Percentiles rank a stretch among this genome's conserved stretches.
Conservation (phyloP, 768 basidiomycete genomes). For the Peribolospora kevripleyi region DNA sequence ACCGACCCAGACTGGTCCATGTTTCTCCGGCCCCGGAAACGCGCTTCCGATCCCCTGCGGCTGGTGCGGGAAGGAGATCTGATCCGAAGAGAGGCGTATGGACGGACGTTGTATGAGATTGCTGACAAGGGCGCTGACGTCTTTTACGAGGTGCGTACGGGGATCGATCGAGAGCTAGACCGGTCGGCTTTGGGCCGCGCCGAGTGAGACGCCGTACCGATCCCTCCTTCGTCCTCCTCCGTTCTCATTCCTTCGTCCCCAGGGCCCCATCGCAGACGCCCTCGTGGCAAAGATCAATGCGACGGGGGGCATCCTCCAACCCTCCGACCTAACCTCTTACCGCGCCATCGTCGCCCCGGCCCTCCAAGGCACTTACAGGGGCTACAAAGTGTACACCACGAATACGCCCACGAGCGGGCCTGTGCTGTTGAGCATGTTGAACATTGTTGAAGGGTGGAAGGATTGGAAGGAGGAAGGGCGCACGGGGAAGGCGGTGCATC, state of each 20-base stretch:
- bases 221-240: background rate
- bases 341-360: constrained; percentile 43
- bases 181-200: background rate
- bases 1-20: constrained; percentile 43
- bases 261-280: constrained; percentile 62
- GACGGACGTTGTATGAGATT: constrained; percentile 46
- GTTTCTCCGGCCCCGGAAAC: constrained; percentile 62
- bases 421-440: constrained; percentile 76
- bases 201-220: constrained; percentile 5
- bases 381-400: constrained; percentile 57
- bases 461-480: constrained; percentile 27
- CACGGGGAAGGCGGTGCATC: constrained; percentile 45
- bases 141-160: constrained; percentile 42
- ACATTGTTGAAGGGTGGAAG: constrained; percentile 52
- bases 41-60: constrained; percentile 19
- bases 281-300: constrained; percentile 42
- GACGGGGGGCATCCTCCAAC: constrained; percentile 57
- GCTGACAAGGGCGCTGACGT: constrained; percentile 51
- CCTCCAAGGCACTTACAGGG: constrained; percentile 49
- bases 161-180: too few relatives aligned
- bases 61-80: constrained; percentile 41
- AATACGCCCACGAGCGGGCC: constrained; percentile 64
- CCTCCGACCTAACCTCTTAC: constrained; percentile 49
- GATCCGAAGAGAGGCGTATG: constrained; percentile 47
- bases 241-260: background rate